A percentile compares a stretch with the other conserved stretches of the same genome.
Conservation (phyloP, 805 yeast species). For the Candida nemodendra region DNA sequence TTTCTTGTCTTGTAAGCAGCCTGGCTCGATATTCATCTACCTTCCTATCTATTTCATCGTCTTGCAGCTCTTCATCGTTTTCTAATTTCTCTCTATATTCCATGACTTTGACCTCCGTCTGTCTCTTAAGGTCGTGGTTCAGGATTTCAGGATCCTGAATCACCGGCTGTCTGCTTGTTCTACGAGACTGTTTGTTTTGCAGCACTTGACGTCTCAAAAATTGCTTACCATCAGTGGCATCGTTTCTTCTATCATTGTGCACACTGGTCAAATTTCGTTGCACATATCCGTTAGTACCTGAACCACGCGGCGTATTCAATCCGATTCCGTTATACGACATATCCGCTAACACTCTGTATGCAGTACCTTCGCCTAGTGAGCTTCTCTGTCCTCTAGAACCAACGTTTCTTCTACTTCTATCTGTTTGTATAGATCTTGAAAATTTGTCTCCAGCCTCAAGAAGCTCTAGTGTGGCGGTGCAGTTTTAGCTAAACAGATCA, state of each 20-base stretch:
- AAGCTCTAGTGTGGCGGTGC: too few species aligned
- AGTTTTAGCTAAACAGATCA: too few species aligned
- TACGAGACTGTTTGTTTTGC: conserved; percentile 12
- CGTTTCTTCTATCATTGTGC: conserved; percentile 21
- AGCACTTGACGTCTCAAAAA: conserved; percentile 37
- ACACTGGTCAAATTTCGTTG: conserved; percentile 42
- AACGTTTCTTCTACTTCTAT: not conserved
- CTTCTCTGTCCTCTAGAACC: not conserved
- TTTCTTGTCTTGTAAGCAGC: conserved; percentile 6
- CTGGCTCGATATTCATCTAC: conserved; percentile 30
- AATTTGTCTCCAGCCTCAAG: too few species aligned
- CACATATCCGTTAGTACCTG: conserved; percentile 63
- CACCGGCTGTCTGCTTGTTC: conserved; percentile 6
- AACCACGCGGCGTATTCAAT: conserved; percentile 53
- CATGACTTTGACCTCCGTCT: conserved; percentile 46
- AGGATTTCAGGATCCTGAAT: conserved; percentile 28
- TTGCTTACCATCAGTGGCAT: conserved; percentile 34
- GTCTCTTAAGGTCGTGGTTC: conserved; percentile 37
- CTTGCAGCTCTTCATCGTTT: conserved; percentile 41
- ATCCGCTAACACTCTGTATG: too few species aligned
- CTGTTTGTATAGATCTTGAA: too few species aligned
- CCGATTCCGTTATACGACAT: conserved; percentile 64
- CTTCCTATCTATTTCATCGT: conserved; percentile 33
- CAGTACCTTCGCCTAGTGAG: too few species aligned
- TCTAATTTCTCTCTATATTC: conserved; percentile 52